Evolutionary conservation across 108 stramenopile species (phyloP), one percentile per base, ranked within the genome.

Genomic region (Skeletonema marinoi): DNA sequence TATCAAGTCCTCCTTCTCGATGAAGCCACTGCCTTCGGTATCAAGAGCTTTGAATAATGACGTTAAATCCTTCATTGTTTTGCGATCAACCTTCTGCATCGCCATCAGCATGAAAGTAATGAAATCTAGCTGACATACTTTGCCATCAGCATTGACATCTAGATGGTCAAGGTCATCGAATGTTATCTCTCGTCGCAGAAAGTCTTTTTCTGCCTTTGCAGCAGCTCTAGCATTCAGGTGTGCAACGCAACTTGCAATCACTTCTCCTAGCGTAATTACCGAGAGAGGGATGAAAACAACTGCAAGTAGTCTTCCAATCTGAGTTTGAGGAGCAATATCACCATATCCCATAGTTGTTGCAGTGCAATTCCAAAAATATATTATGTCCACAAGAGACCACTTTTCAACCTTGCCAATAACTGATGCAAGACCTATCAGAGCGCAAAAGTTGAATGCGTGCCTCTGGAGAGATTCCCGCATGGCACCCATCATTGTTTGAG

Each of bases 101-200:
- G 88, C 88, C 60, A 85, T 12, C 17, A 93, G 81, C 92, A 91
- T 91, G 81, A 91, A 91, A 60, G 85, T 86, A 6, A 93, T 69
- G 70, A 88, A 93, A 51, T 93, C 92, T 50, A 84, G 69, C 70
- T 85, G 66, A 39, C 77, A 74, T 39, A 93, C 92, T 72, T 82
- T 87, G 0, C 85, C 85, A 71, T 85, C 81, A 60, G 78, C 42
- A 70, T 82, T 72, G 35, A 68, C 67, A 39, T 85, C 85, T 1
- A 82, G 44, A n/a, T 68, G 61, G n/a, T 85, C 81, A 36, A 85
- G 48, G 30, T 93, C 92, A 17, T 83, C 85, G 38, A 87, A 54
- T 19, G 73, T 87, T 39, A 93, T 48, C 30, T 88, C 71, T 36
- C 69, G 58, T 4, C 78, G 64, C 74, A 60, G 62, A 39, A 84